phyloP scores from a whole-genome alignment of 2,329 filamentous ascomycete species.

The Apiospora marii region DNA sequence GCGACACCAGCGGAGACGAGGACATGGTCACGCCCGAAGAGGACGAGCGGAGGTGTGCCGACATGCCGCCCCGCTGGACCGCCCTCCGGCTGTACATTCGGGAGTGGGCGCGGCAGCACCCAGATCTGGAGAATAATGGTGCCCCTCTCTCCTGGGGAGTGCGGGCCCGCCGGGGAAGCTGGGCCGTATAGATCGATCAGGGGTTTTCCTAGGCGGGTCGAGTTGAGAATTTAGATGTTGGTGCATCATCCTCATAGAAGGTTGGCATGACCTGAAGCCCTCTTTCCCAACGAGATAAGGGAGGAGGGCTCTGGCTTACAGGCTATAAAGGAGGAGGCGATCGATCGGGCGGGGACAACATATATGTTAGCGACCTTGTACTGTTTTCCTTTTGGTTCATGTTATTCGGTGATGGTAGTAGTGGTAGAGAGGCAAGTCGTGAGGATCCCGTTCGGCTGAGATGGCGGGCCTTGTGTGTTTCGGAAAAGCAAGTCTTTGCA shows the following conservation, averaged over 20 bases:
- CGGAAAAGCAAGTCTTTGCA: constrained; percentile 12
- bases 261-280: neutral
- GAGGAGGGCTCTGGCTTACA: neutral
- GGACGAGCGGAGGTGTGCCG: constrained; percentile 55
- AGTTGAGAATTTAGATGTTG: neutral
- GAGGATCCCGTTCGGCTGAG: neutral
- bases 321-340: neutral
- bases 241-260: constrained; percentile 20
- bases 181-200: constrained; percentile 60
- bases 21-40: constrained; percentile 49
- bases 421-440: constrained; percentile 14
- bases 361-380: constrained; percentile 3
- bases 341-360: neutral
- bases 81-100: constrained; percentile 84
- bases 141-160: constrained; percentile 73
- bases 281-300: neutral
- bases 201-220: neutral
- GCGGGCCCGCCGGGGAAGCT: constrained; percentile 72
- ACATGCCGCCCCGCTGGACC: constrained; percentile 72
- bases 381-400: neutral
- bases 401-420: neutral
- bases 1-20: constrained; percentile 36
- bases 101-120: constrained; percentile 91
- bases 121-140: constrained; percentile 68
- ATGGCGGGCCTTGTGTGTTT: neutral